phyloP scores from a whole-genome alignment of 441 rosid species.

The Geranium incanum region DNA sequence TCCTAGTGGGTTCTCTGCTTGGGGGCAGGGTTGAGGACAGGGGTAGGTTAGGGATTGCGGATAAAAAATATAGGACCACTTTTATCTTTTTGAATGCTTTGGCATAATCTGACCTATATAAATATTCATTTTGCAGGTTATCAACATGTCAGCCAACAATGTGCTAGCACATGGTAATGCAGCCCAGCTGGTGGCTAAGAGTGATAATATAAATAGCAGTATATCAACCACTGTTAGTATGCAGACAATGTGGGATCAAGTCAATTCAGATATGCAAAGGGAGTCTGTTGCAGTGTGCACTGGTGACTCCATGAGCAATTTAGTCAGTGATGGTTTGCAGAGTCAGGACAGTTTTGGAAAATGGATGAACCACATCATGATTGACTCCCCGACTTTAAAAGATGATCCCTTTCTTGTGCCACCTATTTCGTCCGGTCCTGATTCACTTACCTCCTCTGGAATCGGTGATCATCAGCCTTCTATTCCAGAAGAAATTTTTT shows the following conservation, averaged over 20 bases:
- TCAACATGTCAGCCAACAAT: conserved; percentile 30
- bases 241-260: conserved; percentile 33
- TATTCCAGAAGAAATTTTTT: conserved; percentile 52
- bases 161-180: conserved; percentile 29
- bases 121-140: conserved; percentile 41
- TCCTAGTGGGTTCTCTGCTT: no score
- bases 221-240: conserved; percentile 26
- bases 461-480: conserved; percentile 28
- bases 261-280: conserved; percentile 31
- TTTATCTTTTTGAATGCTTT: conserved; percentile 7
- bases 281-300: conserved; percentile 27
- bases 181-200: conserved; percentile 29
- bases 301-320: conserved; percentile 31
- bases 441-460: conserved; percentile 34
- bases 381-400: conserved; percentile 48
- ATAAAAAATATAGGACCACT: not conserved
- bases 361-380: conserved; percentile 63
- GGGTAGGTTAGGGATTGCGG: no score
- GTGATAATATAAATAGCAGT: conserved; percentile 20
- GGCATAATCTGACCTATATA: conserved; percentile 8
- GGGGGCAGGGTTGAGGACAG: no score
- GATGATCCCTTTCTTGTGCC: conserved; percentile 45
- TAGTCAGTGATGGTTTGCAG: conserved; percentile 44
- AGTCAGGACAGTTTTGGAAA: conserved; percentile 88
- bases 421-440: conserved; percentile 39